phyloP scores from a whole-genome alignment of 2,329 filamentous ascomycete genomes.

The Neobulgaria alba region DNA sequence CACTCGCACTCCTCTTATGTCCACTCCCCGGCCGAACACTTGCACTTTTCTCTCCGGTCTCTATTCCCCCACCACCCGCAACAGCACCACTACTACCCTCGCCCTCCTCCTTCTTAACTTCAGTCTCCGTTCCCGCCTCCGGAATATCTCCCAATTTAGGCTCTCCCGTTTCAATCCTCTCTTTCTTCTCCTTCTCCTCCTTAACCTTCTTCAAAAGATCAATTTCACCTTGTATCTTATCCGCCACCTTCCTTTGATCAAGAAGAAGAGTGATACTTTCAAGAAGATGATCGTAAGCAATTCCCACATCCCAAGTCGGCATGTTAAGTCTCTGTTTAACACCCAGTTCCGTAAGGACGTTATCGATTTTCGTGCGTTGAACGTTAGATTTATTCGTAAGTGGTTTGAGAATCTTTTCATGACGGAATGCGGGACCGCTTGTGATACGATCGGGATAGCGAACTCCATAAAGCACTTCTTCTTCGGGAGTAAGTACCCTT shows the following conservation, averaged over 20 bases:
- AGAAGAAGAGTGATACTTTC: slow-evolving; percentile 59
- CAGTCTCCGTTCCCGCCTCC: slow-evolving; percentile 24
- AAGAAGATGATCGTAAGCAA: slow-evolving; percentile 63
- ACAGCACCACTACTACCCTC: slow-evolving; percentile 24
- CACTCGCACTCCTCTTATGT: slow-evolving; percentile 77
- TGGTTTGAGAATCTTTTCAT: slow-evolving; percentile 71
- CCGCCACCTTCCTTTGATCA: slow-evolving; percentile 63
- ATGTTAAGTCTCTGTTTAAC: slow-evolving; percentile 63
- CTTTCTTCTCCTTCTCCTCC: slow-evolving; percentile 31
- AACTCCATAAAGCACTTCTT: slow-evolving; percentile 76
- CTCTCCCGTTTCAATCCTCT: slow-evolving; percentile 10
- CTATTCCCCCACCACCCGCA: slow-evolving; percentile 1
- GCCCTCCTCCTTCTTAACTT: slow-evolving; percentile 39
- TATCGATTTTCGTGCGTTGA: slow-evolving; percentile 67
- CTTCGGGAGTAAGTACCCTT: slow-evolving; percentile 63
- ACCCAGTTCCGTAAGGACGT: slow-evolving; percentile 62
- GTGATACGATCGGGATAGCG: slow-evolving; percentile 76
- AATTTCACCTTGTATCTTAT: slow-evolving; percentile 69
- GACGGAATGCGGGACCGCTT: slow-evolving; percentile 76
- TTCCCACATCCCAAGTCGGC: slow-evolving; percentile 64
- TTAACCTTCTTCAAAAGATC: slow-evolving; percentile 50
- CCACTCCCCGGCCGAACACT: slow-evolving; percentile 43
- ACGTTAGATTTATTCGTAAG: slow-evolving; percentile 69
- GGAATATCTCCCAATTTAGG: slow-evolving; percentile 5
- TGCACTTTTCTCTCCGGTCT: neutral